Base-by-base conservation (phyloP, 352 stramenopile species). In the Phytophthora pluvialis region DNA sequence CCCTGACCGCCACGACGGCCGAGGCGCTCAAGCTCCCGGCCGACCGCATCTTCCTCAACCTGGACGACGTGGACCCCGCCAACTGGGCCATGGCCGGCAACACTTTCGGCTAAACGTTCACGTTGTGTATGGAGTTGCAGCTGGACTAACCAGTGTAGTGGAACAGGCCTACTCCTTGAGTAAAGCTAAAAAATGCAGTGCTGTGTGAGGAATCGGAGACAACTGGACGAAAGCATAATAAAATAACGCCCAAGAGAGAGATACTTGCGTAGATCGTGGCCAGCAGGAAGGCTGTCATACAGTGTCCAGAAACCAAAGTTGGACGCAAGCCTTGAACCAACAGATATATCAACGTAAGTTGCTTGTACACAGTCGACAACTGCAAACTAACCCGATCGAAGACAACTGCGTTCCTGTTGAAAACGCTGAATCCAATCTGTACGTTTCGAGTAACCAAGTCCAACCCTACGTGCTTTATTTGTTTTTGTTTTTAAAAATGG, bases 41-140 rank as follows among this genome's bases (percentile, higher is more conserved):
- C 4, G 58, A 67, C 13, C 75, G 78, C 40, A 58, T 83, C 4
- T 87, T 77, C 52, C 42, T 83, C 45, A 77, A 74, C 57, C 39
- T 87, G 32, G 66, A 80, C 43, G 65, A 76, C 49, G 58, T 84
- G 31, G 9, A 50, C 8, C 28, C 28, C 15, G 26, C 33, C 44
- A 84, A 86, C 62, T 83, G 67, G 75, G 75, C 40, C 8, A 51
- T 47, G 33, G 50, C 15, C 13, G 49, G 59, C 10, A 51, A 60
- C 44, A 57, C 33, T 15, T 38, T 68, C 16, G 59, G 59, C n/a
- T 55, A 67, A 60, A 54, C 29, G 21, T 28, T 39, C 5, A 12
- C 15, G 45, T 39, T 21, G 21, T 21, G 1, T 21, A 21, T 21
- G 21, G 21, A 1, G 21, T 21, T 21, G 21, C 21, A 21, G 21